These are phyloP conservation scores for Fusarium buharicum DNA, from an alignment of 2,329 filamentous ascomycete species.

Conservation along the genomic window DNA sequence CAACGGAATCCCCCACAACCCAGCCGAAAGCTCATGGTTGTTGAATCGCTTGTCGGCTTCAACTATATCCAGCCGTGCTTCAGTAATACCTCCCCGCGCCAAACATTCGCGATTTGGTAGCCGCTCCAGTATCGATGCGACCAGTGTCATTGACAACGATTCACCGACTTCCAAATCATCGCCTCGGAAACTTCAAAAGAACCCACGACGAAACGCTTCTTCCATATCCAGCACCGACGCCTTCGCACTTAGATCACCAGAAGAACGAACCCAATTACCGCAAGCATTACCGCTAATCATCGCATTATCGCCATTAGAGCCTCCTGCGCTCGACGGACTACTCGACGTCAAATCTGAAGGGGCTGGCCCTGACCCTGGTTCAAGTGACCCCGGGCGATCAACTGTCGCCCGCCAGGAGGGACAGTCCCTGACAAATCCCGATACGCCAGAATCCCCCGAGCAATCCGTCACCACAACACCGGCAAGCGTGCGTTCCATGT, in stretches of 20 bases:
- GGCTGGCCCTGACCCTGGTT: slow-evolving; percentile 46
- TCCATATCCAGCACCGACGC: slow-evolving; percentile 26
- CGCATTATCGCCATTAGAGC: slow-evolving; percentile 42
- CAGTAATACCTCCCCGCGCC: slow-evolving; percentile 48
- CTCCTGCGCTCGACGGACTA: slow-evolving; percentile 36
- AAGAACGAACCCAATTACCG: slow-evolving; percentile 27
- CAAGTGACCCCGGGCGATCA: slow-evolving; percentile 39
- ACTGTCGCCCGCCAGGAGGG: slow-evolving; percentile 42
- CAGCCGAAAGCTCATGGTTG: slow-evolving; percentile 57
- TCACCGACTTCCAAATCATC: slow-evolving; percentile 46
- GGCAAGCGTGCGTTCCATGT: slow-evolving; percentile 24
- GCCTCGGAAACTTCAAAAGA: slow-evolving; percentile 54
- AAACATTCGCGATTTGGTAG: slow-evolving; percentile 51
- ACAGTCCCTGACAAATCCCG: slow-evolving; percentile 43
- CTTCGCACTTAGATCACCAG: slow-evolving; percentile 10
- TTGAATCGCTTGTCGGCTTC: slow-evolving; percentile 66
- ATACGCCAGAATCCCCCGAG: slow-evolving; percentile 25
- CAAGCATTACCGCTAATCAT: slow-evolving; percentile 43
- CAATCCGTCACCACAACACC: slow-evolving; percentile 33
- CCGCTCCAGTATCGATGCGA: slow-evolving; percentile 58
- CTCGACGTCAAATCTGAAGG: slow-evolving; percentile 38
- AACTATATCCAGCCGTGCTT: slow-evolving; percentile 60
- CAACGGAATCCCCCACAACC: slow-evolving; percentile 47
- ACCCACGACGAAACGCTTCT: slow-evolving; percentile 48
- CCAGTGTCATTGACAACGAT: slow-evolving; percentile 48